A percentile compares a stretch with the other conserved stretches of the same genome.
Conservation (phyloP, 768 basidiomycete genomes). For the Mycena alexandri region DNA sequence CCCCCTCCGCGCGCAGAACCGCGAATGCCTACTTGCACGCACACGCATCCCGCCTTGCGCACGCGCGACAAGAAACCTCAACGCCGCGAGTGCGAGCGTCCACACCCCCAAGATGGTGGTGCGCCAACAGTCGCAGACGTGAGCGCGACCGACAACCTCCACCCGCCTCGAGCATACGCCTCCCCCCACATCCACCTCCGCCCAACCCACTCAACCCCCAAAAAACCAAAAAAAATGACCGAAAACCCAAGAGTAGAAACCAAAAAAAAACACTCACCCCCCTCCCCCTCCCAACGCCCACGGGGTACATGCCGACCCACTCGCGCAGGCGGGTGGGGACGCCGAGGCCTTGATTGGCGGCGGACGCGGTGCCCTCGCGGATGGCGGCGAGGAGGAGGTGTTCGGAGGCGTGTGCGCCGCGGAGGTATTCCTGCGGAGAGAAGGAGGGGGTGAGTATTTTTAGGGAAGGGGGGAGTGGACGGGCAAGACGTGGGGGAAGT, state of each 20-base stretch:
- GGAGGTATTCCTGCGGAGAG: conserved; percentile 83
- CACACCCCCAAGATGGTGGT: too few species aligned
- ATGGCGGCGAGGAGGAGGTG: conserved; percentile 8
- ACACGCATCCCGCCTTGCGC: too few species aligned
- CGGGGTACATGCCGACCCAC: conserved; percentile 14
- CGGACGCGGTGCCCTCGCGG: neutral
- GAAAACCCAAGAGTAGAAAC: neutral
- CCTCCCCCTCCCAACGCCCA: neutral
- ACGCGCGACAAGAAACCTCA: too few species aligned
- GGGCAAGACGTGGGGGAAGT: neutral
- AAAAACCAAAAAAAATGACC: too few species aligned
- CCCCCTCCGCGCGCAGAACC: too few species aligned
- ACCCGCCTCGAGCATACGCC: too few species aligned
- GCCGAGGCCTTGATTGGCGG: neutral
- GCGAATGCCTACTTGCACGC: too few species aligned
- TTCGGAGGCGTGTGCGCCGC: conserved; percentile 53
- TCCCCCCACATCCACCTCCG: too few species aligned
- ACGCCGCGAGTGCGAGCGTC: too few species aligned
- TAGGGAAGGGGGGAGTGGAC: neutral
- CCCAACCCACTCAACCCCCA: too few species aligned
- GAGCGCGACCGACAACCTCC: too few species aligned
- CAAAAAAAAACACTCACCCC: conserved; percentile 1
- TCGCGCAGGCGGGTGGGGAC: neutral
- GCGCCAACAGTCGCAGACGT: too few species aligned
- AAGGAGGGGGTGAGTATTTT: neutral